Base-by-base conservation (phyloP, 73 alveolate species). In the Durusdinium trenchii region DNA sequence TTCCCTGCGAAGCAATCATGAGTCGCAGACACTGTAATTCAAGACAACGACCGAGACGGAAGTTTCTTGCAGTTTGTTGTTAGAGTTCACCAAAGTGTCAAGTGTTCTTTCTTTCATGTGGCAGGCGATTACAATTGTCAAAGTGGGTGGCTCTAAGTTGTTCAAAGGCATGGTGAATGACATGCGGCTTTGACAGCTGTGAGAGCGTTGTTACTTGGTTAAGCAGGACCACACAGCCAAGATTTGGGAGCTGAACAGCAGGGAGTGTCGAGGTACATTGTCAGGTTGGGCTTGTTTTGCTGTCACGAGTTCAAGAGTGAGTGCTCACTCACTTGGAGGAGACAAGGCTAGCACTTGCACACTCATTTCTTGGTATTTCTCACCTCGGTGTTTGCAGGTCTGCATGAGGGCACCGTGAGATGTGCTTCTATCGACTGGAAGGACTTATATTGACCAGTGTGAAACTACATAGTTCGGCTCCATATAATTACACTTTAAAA, bases 381-480 rank as follows among this genome's bases (percentile, higher is more conserved):
- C 43, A 42, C 50, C 23, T 0, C 26, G 14, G 50, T 30, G 38
- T 12, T 32, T 18, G 30, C 71, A 91, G 98, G 98, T 35, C 43
- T 91, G 54, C 98, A 91, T n/a, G 98, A 91, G 45, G 98, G 98
- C 38, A 76, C 98, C n/a, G 98, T 91, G 23, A 87, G 98, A 47
- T 91, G 98, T 38, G 98, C 98, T 9, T 87, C 40, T 46, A 91
- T 91, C 20, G 98, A 91, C 89, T 91, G 98, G 98, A 91, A 91
- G 98, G 98, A 67, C 90, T 16, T 43, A 20, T 30, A 12, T 40
- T 64, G 78, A 9, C 43, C n/a, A n/a, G n/a, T n/a, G n/a, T n/a
- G n/a, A n/a, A n/a, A n/a, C n/a, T n/a, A n/a, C n/a, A n/a, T n/a
- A n/a, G n/a, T n/a, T n/a, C n/a, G n/a, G n/a, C n/a, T n/a, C n/a